A percentile compares a stretch with the other conserved stretches of the same genome.
These are phyloP conservation scores for Trichoderma hamatum DNA, from an alignment of 2,329 filamentous ascomycete genomes.

Conservation along the genomic window DNA sequence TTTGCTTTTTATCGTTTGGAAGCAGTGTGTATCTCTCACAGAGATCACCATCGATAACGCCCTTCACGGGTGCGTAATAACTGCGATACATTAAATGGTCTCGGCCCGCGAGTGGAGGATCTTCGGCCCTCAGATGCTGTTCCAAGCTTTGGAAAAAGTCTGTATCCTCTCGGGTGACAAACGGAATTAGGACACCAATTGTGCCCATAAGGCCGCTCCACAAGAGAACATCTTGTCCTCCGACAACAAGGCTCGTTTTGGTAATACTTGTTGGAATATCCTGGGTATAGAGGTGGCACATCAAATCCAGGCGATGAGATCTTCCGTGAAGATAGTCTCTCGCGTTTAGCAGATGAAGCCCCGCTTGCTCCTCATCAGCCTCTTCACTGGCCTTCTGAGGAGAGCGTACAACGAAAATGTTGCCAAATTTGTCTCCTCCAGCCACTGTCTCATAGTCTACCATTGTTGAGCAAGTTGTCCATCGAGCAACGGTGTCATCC, in stretches of 20 bases:
- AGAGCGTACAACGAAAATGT: constrained; percentile 89
- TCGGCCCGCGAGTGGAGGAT: constrained; percentile 83
- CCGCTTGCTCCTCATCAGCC: constrained; percentile 88
- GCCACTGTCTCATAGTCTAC: constrained; percentile 96
- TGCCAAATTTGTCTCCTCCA: constrained; percentile 97
- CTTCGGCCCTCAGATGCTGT: constrained; percentile 81
- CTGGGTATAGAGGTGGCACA: constrained; percentile 87
- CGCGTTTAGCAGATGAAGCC: constrained; percentile 88
- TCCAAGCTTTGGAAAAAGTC: constrained; percentile 98
- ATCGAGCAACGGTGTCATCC: constrained; percentile 86
- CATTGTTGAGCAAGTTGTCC: constrained; percentile 91
- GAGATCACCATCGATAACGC: constrained; percentile 93
- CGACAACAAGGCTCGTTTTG: constrained; percentile 87
- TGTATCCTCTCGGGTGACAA: constrained; percentile 86
- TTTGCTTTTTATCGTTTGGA: constrained; percentile 85
- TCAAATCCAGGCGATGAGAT: constrained; percentile 78
- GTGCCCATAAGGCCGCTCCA: constrained; percentile 97
- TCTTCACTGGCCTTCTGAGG: constrained; percentile 84
- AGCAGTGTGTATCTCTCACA: constrained; percentile 89
- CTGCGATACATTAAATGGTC: constrained; percentile 95
- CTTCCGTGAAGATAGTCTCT: constrained; percentile 88
- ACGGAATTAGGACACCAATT: constrained; percentile 89
- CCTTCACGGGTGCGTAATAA: constrained; percentile 96
- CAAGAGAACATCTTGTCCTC: constrained; percentile 86
- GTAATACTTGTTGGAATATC: constrained; percentile 90